These are phyloP conservation scores for Cajanus cajan DNA, from an alignment of 306 rosid genomes.

Conservation along the genomic window DNA sequence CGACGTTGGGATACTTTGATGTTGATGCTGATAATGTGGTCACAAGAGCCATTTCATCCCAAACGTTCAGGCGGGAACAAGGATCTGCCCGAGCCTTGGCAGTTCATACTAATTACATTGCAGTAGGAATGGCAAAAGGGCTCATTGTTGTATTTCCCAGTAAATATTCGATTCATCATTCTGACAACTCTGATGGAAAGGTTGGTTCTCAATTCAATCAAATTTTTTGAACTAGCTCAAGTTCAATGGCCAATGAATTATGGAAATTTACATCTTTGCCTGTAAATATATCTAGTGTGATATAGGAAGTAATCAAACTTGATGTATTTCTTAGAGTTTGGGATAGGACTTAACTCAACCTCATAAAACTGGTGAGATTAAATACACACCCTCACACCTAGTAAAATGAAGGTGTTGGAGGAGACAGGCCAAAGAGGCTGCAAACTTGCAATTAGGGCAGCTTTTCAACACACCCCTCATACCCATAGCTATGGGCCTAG, in stretches of 20 bases:
- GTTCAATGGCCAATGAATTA: constrained; percentile 20
- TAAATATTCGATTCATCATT: constrained; percentile 75
- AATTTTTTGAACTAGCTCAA: constrained; percentile 6
- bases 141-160: constrained; percentile 69
- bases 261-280: neutral
- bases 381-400: neutral
- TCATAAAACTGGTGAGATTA: neutral
- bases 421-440: neutral
- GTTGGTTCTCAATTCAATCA: constrained; percentile 35
- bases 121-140: constrained; percentile 91
- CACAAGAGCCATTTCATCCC: constrained; percentile 66
- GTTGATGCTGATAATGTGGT: constrained; percentile 64
- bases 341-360: neutral
- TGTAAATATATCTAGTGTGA: constrained; percentile 5
- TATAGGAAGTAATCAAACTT: neutral
- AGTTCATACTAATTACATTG: constrained; percentile 79
- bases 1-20: constrained; percentile 80
- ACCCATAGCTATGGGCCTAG: no score
- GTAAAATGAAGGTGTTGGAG: neutral
- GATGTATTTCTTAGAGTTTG: neutral
- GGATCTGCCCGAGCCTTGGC: constrained; percentile 90
- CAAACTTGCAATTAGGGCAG: neutral
- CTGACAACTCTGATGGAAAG: constrained; percentile 81
- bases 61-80: constrained; percentile 71
- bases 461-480: no score